Percentiles rank a stretch among this genome's conserved stretches.
Evolutionary conservation across 768 basidiomycete species (phyloP).

Genomic region (Mrakia blollopis): DNA sequence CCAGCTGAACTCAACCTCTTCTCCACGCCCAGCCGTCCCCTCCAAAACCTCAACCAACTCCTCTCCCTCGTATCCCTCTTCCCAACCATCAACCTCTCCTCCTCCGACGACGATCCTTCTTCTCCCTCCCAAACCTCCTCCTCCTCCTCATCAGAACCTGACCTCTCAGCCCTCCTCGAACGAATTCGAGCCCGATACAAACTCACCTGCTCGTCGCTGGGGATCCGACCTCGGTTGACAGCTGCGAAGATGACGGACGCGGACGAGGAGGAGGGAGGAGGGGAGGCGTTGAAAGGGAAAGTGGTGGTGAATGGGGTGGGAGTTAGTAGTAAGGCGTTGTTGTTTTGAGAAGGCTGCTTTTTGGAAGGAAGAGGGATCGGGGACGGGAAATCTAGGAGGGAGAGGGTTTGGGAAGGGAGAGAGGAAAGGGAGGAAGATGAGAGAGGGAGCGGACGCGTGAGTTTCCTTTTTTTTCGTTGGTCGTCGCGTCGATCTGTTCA

Average conservation of each 20-base stretch:
- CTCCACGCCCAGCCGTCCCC: constrained; percentile 48
- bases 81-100: constrained; percentile 68
- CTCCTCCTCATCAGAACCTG: constrained; percentile 44
- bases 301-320: constrained; percentile 29
- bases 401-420: too few relatives aligned
- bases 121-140: constrained; percentile 29
- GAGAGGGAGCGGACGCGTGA: too few relatives aligned
- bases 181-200: constrained; percentile 85
- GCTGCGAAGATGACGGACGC: constrained; percentile 25
- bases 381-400: too few relatives aligned
- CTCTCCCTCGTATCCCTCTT: constrained; percentile 68
- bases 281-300: constrained; percentile 15
- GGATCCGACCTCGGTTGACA: constrained; percentile 53
- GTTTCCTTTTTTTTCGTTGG: too few relatives aligned
- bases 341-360: constrained; percentile 15
- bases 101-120: constrained; percentile 34
- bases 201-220: constrained; percentile 74
- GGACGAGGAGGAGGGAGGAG: constrained; percentile 6
- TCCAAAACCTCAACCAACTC: constrained; percentile 63
- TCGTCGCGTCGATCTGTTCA: too few relatives aligned
- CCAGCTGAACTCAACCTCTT: not conserved
- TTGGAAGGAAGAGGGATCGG: too few relatives aligned
- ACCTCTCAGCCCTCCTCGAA: constrained; percentile 70
- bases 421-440: too few relatives aligned
- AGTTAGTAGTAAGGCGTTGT: constrained; percentile 24